A percentile compares a stretch with the other conserved stretches of the same genome.
These are phyloP conservation scores for Barnettozyma californica DNA, from an alignment of 805 yeast genomes.

Conservation along the genomic window DNA sequence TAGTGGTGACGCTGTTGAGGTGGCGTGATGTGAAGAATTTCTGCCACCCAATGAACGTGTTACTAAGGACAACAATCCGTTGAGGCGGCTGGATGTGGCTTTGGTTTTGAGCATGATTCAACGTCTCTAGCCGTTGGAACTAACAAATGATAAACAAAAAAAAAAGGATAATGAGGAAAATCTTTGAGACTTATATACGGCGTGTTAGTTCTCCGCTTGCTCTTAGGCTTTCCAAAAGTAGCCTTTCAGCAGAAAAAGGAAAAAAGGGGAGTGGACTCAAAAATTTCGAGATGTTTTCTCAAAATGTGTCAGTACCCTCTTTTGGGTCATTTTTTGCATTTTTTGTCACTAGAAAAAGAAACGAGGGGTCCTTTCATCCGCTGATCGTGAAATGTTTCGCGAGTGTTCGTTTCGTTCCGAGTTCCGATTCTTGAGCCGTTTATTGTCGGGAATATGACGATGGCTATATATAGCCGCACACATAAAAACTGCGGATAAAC, in stretches of 20 bases:
- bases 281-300: not conserved
- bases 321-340: not conserved
- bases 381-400: not conserved
- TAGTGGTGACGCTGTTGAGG: not conserved
- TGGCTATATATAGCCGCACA: not conserved
- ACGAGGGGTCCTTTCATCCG: not conserved
- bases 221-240: not conserved
- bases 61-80: constrained; percentile 1
- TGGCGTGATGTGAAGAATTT: not conserved
- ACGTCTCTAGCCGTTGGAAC: not conserved
- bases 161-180: not conserved
- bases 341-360: not conserved
- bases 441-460: not conserved
- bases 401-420: not conserved
- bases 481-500: not conserved
- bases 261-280: not conserved
- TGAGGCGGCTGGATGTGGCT: not conserved
- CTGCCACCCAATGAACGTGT: not conserved
- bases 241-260: not conserved
- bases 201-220: not conserved
- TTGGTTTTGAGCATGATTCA: constrained; percentile 1
- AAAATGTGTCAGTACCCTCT: constrained; percentile 4
- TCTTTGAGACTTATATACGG: not conserved
- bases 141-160: not conserved
- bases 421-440: not conserved